Base-by-base conservation (phyloP, 176 grass and related monocot species). In the Zoysia pacifica region DNA sequence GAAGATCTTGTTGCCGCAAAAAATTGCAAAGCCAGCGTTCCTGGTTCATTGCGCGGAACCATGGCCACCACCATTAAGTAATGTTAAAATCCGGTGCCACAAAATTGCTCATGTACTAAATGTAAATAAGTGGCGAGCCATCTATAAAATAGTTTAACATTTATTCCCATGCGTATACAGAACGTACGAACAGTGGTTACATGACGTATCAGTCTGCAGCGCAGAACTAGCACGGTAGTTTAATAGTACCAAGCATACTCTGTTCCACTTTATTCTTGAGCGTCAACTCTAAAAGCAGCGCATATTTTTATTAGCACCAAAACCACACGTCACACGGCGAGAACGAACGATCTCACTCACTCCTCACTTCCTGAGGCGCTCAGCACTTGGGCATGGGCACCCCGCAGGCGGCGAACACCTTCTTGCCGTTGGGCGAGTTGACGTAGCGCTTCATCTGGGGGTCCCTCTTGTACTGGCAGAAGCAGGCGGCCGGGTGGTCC, bases 341-440 rank as follows among this genome's bases (percentile, higher is more conserved):
- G 28, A 28, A 28, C 28, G 28, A 28, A 28, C 28, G 28, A 28
- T 28, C 28, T 28, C 28, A 28, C 28, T 28, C 28, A 28, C 28
- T 28, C 28, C 28, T 28, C 28, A 28, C 28, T 28, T 28, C 28
- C 28, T 28, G 28, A 49, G 46, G 12, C 58, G 19, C 43, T 88
- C 54, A 80, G 70, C 86, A 88, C 6, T 12, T 84, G 35, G 81
- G 87, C 65, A 77, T 65, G 14, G 79, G 76, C 10, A 86, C 82
- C 14, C 83, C 79, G 70, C 91, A 97, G 3, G 79, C 67, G 38
- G 78, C 54, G 81, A 88, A 83, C 18, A 93, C 94, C 89, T 90
- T 97, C 84, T 93, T 97, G 89, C 82, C 88, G 81, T 93, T 91
- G 67, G 90, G 87, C 9, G 94, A 97, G 91, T 93, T 97, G 86